These are phyloP conservation scores for Verticillium isaacii DNA, from an alignment of 2,329 filamentous ascomycete species.

Conservation along the genomic window DNA sequence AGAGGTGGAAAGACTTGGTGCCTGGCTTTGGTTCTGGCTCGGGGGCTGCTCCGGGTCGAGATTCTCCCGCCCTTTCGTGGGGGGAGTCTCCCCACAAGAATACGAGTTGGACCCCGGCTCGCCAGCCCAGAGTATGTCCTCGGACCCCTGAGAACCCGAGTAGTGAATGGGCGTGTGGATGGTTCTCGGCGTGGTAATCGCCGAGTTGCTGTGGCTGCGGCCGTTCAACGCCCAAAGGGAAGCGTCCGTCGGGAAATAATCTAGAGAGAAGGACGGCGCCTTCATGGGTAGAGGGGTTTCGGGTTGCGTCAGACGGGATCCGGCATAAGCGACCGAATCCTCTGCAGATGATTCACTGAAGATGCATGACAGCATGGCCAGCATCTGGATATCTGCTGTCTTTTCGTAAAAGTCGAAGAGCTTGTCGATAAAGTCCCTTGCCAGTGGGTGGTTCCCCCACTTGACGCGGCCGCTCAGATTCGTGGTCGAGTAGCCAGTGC, in stretches of 20 bases:
- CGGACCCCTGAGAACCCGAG: slow-evolving; percentile 52
- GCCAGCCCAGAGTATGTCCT: slow-evolving; percentile 46
- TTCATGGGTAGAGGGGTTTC: slow-evolving; percentile 62
- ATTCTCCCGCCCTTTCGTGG: slow-evolving; percentile 41
- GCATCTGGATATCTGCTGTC: slow-evolving; percentile 62
- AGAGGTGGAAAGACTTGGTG: slow-evolving; percentile 54
- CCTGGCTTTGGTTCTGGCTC: slow-evolving; percentile 34
- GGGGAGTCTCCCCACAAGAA: slow-evolving; percentile 59
- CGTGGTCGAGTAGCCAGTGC: slow-evolving; percentile 13
- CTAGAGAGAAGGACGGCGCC: slow-evolving; percentile 60
- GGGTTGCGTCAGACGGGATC: slow-evolving; percentile 50
- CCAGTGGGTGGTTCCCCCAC: slow-evolving; percentile 64
- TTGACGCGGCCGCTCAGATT: slow-evolving; percentile 55
- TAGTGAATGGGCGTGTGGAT: slow-evolving; percentile 50
- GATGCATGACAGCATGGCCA: slow-evolving; percentile 67
- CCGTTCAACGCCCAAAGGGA: slow-evolving; percentile 47
- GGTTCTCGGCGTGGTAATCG: slow-evolving; percentile 52
- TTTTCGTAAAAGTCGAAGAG: slow-evolving; percentile 61
- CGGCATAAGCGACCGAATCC: slow-evolving; percentile 52
- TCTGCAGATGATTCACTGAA: slow-evolving; percentile 57
- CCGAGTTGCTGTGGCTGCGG: slow-evolving; percentile 49
- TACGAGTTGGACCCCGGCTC: slow-evolving; percentile 54
- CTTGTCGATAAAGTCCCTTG: slow-evolving; percentile 54
- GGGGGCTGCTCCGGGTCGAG: slow-evolving; percentile 16
- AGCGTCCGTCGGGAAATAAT: slow-evolving; percentile 59